Evolutionary conservation across 2,329 filamentous ascomycete genomes (phyloP), one percentile per base, ranked within the genome.

Genomic region (Byssoonygena ceratinophila): DNA sequence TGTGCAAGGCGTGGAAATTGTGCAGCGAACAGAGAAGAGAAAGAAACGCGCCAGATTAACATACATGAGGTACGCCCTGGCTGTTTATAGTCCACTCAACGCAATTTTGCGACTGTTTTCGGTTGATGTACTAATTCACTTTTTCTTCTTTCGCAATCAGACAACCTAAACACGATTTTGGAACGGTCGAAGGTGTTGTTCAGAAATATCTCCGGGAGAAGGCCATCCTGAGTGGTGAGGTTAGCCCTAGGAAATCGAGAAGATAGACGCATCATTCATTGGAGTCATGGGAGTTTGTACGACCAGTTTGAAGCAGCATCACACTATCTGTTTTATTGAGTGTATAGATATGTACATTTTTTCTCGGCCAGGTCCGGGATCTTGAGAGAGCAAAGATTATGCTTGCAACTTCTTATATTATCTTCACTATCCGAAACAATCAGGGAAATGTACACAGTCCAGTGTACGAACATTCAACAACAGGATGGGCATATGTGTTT

Each of bases 1-100:
- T 65, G 84, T 97, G 29, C 82, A 85, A 66, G 87, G 87, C 58
- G 88, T 98, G 64, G 91, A 98, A 72, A 84, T 98, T 61, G 86
- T 97, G 69, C 87, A 94, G 80, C 77, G 91, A 62, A 79, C 81
- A 58, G 78, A 80, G 64, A 92, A 89, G 83, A 81, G 88, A 68
- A 87, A 88, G 59, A 83, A 90, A 66, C 81, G 92, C 63, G 91
- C 90, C 23, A 78, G 88, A 60, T 75, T 98, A 68, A 94, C 87
- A 63, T 97, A 91, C 70, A 85, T 98, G 85, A 80, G 90, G 69
- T 74, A 64, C 60, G 69, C 66, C 49, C 41, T 34, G 6, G 23
- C 20, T 53, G 14, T 45, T 20, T 8, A 29, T 25, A 14, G 9
- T n/a, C 7, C 27, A 34, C 32, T 16, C 8, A 4, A 32, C 14